Base-by-base conservation (phyloP, 441 rosid species). In the Gossypium laxum region DNA sequence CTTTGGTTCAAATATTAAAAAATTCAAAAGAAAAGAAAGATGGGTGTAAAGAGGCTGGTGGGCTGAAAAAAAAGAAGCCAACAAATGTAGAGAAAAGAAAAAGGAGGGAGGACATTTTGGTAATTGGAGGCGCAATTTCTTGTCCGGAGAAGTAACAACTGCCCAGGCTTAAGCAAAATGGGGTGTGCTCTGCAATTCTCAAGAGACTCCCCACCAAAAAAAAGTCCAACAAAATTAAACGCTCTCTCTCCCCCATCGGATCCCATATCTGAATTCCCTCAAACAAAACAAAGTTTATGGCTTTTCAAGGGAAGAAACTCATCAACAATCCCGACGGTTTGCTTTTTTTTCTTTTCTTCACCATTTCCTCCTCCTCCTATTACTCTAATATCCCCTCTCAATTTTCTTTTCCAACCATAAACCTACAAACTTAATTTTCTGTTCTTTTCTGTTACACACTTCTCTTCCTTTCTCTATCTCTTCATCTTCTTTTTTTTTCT, bases 271-370 rank as follows among this genome's bases (percentile, higher is more conserved):
- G 24, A 57, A 4, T 70, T 22, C 21, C 57, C 19, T 6, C 22
- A n/a, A 47, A 22, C 17, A 10, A 15, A 67, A 21, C 12, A 6
- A 3, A 26, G 72, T 72, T 58, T 60, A 91, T 94, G 98, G 91
- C 91, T 69, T 86, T 62, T 62, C 88, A 82, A 63, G 96, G 86
- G 34, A 94, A 94, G 88, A 94, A 91, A 78, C 92, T 94, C 85
- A 88, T 94, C 88, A 88, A 90, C 83, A 70, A 89, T 73, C 96
- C 98, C 72, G 79, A 75, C 61, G 95, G 98, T 91, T 79, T 50
- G 86, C 85, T 55, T 74, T 80, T 77, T 45, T 70, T 64, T 52
- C 74, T 48, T 68, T 43, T 43, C 51, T 70, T 56, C 72, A 55
- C 0, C 0, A 6, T 57, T 11, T 32, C 3, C 2, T 34, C 0